Evolutionary conservation across 176 grass and related monocot species (phyloP), one percentile per base, ranked within the genome.

Genomic region (Saccharum spontaneum): DNA sequence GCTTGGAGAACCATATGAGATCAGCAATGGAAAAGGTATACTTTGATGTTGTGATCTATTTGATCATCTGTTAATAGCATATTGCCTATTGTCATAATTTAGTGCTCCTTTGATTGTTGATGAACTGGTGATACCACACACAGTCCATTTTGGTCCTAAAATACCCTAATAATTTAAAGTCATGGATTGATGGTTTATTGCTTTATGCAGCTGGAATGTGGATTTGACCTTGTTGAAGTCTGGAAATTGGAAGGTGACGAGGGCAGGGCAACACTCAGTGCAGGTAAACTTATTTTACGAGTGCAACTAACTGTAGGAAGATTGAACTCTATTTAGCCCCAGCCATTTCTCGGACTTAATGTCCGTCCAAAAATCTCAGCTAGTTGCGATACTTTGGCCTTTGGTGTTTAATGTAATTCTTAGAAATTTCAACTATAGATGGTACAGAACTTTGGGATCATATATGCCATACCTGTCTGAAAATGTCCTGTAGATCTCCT

Each of bases 141-240:
- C 44, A 43, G 50, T 66, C 34, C 13, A 20, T 71, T 62, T 43
- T 75, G 3, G 40, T 24, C 0, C 12, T 39, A 49, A 41, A 73
- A 79, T 73, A 62, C 61, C 37, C 43, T 77, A 26, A 38, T 80
- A 84, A 55, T 75, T 75, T 69, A 55, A 60, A 34, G 40, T 81
- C 81, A 88, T 73, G 68, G 46, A 69, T 43, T 92, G 60, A 90
- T 28, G 8, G 8, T 84, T 36, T 82, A 52, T 84, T 84, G 30
- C 71, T 99, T 82, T 86, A 89, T 92, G 66, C 84, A 99, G 93
- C 82, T 99, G 73, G 92, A 89, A 57, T 60, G 62, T 23, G 91
- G 91, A 69, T 79, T 81, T 89, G 69, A 88, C 49, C 74, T 96
- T 79, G 93, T 31, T 89, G 79, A 92, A 77, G 79, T 99, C n/a